A percentile compares a stretch with the other conserved stretches of the same genome.
Evolutionary conservation across 768 basidiomycete species (phyloP).

Genomic region (Termitomyces sp.): DNA sequence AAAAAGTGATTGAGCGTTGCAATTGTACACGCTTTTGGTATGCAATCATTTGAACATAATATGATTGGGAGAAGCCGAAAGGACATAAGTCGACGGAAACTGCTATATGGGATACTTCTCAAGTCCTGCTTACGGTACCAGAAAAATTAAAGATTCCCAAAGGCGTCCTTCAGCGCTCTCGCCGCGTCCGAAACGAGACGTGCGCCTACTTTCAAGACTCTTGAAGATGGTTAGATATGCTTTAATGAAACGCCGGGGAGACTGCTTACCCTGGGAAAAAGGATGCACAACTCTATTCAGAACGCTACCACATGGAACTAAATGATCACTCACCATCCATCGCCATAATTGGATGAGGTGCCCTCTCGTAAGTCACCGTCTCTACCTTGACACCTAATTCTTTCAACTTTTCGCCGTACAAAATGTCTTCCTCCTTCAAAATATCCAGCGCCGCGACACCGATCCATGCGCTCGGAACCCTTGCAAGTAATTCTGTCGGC

Average conservation of each 20-base stretch:
- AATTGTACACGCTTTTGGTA: not conserved
- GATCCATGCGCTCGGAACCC: conserved; percentile 55
- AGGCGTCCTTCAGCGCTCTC: not conserved
- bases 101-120: not conserved
- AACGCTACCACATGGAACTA: not conserved
- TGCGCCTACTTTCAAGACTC: conserved; percentile 7
- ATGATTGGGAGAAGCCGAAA: no score
- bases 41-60: not conserved
- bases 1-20: not conserved
- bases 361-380: conserved; percentile 51
- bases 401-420: conserved; percentile 53
- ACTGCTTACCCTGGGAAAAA: not conserved
- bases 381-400: conserved; percentile 48
- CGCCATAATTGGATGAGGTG: conserved; percentile 69
- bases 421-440: conserved; percentile 58
- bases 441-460: conserved; percentile 64
- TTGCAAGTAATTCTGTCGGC: conserved; percentile 44
- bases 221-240: not conserved
- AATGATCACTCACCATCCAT: conserved; percentile 55
- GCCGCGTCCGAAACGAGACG: conserved; percentile 11
- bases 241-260: no score
- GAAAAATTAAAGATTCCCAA: not conserved
- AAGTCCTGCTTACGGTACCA: not conserved
- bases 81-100: not conserved
- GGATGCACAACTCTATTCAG: not conserved